Evolutionary conservation across 164 flowering plant species (phyloP).

Genomic region (Malania oleifera): DNA sequence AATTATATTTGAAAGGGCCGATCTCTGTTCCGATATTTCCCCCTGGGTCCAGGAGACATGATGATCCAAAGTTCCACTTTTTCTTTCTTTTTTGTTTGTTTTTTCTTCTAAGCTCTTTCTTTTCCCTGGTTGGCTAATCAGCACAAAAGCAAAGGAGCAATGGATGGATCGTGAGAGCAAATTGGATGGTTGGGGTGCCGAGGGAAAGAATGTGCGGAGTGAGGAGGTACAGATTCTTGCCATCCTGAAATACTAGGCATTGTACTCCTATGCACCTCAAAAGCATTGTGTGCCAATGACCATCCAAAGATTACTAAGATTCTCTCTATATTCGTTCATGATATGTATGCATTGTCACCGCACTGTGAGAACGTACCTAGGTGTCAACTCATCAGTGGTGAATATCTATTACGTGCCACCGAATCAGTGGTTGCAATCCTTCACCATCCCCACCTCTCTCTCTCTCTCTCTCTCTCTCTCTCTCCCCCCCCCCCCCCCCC

Average conservation of each 20-base stretch:
- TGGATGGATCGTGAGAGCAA: conserved; percentile 16
- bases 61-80: conserved; percentile 4
- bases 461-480: neutral
- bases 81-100: no score
- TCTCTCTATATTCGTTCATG: no score
- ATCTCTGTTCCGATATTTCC: neutral
- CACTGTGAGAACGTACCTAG: no score
- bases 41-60: neutral
- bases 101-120: conserved; percentile 1
- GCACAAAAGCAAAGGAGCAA: neutral
- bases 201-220: neutral
- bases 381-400: no score
- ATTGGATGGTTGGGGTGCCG: conserved; percentile 22
- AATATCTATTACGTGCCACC: no score
- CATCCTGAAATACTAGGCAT: no score
- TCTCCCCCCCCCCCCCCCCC: neutral
- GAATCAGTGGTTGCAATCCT: no score
- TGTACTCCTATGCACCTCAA: no score
- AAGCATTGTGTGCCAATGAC: no score
- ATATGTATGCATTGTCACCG: no score
- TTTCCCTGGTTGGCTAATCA: conserved; percentile 10
- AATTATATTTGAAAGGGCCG: neutral
- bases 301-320: no score
- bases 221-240: no score
- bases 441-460: neutral